Conservation (phyloP, 257 asterid genomes). For the Verbascum thapsus region DNA sequence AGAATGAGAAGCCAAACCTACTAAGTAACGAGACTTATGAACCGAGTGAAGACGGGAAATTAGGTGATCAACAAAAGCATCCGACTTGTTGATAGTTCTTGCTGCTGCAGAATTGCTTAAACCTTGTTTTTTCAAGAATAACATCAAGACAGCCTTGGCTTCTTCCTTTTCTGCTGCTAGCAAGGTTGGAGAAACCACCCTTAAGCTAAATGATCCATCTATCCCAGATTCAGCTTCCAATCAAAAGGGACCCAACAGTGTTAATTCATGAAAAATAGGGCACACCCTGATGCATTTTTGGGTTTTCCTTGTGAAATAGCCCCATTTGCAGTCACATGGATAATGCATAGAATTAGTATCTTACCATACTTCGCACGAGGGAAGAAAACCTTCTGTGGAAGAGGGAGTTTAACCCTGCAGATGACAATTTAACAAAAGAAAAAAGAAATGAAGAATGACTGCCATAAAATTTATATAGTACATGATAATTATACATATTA, state of each 20-base stretch:
- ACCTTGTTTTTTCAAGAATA: constrained; percentile 87
- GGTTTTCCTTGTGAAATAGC: constrained; percentile 19
- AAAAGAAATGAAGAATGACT: neutral
- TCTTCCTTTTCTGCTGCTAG: constrained; percentile 94
- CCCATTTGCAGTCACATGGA: constrained; percentile 15
- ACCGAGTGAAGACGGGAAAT: constrained; percentile 82
- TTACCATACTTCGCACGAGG: constrained; percentile 62
- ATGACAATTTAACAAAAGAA: neutral
- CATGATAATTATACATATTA: neutral
- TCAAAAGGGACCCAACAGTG: constrained; percentile 31
- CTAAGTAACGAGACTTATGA: constrained; percentile 90
- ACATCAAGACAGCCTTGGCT: constrained; percentile 85
- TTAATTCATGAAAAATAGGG: constrained; percentile 29
- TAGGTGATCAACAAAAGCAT: constrained; percentile 81
- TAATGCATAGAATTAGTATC: constrained; percentile 32
- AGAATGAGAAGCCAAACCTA: constrained; percentile 71
- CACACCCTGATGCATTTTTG: constrained; percentile 23
- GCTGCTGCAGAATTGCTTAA: constrained; percentile 72
- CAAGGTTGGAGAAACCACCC: constrained; percentile 70
- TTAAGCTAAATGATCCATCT: constrained; percentile 69
- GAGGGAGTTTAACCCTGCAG: constrained; percentile 44
- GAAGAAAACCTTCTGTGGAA: constrained; percentile 56
- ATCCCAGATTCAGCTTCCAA: constrained; percentile 64
- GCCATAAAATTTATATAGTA: neutral
- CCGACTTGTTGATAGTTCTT: constrained; percentile 79